phyloP scores from a whole-genome alignment of 129 eudicot genomes.

The Daucus carota region DH1_v3.0 NC_030385.2:27267001-27267500 shows the following conservation, averaged over 20 bases:
- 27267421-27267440: slow-evolving; percentile 97
- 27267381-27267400: slow-evolving; percentile 87
- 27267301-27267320: not conserved
- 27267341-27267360: slow-evolving; percentile 78
- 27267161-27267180: slow-evolving; percentile 40
- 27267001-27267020: slow-evolving; percentile 60
- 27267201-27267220: not conserved
- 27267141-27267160: slow-evolving; percentile 94
- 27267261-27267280: not conserved
- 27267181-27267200: not conserved
- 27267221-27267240: not conserved
- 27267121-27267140: slow-evolving; percentile 88
- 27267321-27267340: slow-evolving; percentile 39
- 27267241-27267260: not conserved
- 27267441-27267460: slow-evolving; percentile 85
- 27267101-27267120: slow-evolving; percentile 98
- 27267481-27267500: slow-evolving; percentile 75
- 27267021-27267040: slow-evolving; percentile 89
- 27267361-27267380: slow-evolving; percentile 74
- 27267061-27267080: slow-evolving; percentile 73
- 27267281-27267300: not conserved
- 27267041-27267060: slow-evolving; percentile 58
- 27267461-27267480: slow-evolving; percentile 88
- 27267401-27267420: slow-evolving; percentile 96
- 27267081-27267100: slow-evolving; percentile 90